Evolutionary conservation across 106 monocot species (phyloP).

Genomic region (Dioscorea dumetorum): DNA sequence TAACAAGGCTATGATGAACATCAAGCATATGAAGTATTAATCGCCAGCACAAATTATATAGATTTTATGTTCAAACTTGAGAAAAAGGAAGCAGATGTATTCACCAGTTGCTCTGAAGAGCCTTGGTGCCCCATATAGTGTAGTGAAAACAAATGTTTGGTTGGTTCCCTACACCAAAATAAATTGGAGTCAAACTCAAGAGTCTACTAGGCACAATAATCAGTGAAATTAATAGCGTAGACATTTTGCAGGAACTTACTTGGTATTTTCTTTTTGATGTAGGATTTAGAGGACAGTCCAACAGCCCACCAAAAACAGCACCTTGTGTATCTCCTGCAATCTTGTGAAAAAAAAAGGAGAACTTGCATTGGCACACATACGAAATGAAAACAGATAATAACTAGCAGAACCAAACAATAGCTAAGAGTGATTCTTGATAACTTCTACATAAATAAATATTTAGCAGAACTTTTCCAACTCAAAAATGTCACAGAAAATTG

Average conservation of each 20-base stretch:
- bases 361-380: not conserved
- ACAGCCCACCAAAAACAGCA: constrained; percentile 85
- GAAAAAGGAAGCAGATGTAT: not conserved
- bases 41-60: too few relatives aligned
- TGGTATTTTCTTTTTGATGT: constrained; percentile 92
- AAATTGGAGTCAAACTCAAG: not conserved
- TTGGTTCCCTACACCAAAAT: constrained; percentile 49
- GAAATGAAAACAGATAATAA: not conserved
- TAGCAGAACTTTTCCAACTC: not conserved
- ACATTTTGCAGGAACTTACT: constrained; percentile 19
- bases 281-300: constrained; percentile 67
- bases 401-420: not conserved
- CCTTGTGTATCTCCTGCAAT: constrained; percentile 90
- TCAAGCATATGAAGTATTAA: too few relatives aligned
- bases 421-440: too few relatives aligned
- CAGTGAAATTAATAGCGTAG: too few relatives aligned
- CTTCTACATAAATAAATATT: too few relatives aligned
- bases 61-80: not conserved
- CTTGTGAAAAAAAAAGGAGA: constrained; percentile 19
- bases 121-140: constrained; percentile 79
- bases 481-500: constrained; percentile 5
- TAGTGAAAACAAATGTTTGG: constrained; percentile 89
- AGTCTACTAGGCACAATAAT: not conserved
- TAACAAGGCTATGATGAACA: too few relatives aligned
- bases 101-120: constrained; percentile 93